These are phyloP conservation scores for Diversispora epigaea DNA, from an alignment of 192 early-diverging fungal genomes.

Conservation along the genomic window DNA sequence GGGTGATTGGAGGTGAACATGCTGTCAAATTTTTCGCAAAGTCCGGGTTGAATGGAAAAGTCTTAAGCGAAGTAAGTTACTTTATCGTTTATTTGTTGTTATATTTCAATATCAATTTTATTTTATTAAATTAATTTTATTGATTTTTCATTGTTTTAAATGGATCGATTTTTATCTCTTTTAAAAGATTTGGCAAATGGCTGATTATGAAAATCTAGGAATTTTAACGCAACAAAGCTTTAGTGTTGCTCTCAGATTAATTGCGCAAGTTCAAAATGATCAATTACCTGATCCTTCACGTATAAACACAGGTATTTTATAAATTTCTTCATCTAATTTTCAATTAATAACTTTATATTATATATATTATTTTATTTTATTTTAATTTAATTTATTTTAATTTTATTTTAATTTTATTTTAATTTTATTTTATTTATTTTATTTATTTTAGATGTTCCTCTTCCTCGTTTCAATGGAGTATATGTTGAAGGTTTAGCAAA, in stretches of 20 bases:
- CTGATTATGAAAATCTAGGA: slow-evolving; percentile 75
- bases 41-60: slow-evolving; percentile 60
- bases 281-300: slow-evolving; percentile 54
- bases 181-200: slow-evolving; percentile 81
- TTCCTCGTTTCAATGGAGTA: slow-evolving; percentile 64
- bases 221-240: slow-evolving; percentile 72
- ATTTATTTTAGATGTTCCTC: slow-evolving; percentile 39
- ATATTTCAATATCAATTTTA: not conserved
- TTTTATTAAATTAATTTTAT: not conserved
- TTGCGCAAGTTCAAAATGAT: slow-evolving; percentile 80
- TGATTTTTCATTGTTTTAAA: not conserved
- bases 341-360: not conserved
- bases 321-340: not conserved
- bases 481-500: slow-evolving; percentile 3
- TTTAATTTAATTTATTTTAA: not conserved
- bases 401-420: not conserved
- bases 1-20: slow-evolving; percentile 64
- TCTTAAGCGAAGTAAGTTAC: slow-evolving; percentile 57
- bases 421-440: not conserved
- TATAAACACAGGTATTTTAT: slow-evolving; percentile 37
- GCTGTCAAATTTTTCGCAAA: slow-evolving; percentile 75
- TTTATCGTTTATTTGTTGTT: not conserved
- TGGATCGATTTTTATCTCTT: not conserved
- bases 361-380: not conserved
- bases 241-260: slow-evolving; percentile 81